Evolutionary conservation across 805 yeast genomes (phyloP).

Genomic region (Millerago galiae): DNA sequence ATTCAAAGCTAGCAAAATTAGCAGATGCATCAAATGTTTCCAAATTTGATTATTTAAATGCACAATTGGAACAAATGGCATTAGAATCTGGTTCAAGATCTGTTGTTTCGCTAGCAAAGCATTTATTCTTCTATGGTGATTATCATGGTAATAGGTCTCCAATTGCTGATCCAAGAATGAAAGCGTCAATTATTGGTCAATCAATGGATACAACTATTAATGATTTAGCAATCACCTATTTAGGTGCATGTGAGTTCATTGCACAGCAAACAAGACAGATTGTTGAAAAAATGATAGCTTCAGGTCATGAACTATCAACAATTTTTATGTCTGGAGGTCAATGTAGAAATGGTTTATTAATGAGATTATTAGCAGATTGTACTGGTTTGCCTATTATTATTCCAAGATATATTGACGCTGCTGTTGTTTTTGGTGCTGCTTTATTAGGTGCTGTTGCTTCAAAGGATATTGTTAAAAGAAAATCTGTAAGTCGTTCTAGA

Average conservation of each 20-base stretch:
- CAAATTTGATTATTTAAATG: slow-evolving; percentile 77
- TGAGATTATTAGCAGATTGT: slow-evolving; percentile 87
- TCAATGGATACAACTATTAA: slow-evolving; percentile 85
- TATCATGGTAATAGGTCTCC: slow-evolving; percentile 96
- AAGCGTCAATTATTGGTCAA: slow-evolving; percentile 87
- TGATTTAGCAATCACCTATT: slow-evolving; percentile 76
- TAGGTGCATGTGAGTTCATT: slow-evolving; percentile 94
- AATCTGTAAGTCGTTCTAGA: slow-evolving; percentile 11
- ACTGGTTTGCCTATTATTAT: slow-evolving; percentile 88
- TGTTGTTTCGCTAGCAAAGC: slow-evolving; percentile 74
- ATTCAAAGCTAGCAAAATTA: slow-evolving; percentile 56
- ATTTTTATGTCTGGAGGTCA: slow-evolving; percentile 96
- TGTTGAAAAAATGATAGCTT: slow-evolving; percentile 70
- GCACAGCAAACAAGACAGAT: slow-evolving; percentile 97
- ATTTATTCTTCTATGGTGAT: slow-evolving; percentile 91
- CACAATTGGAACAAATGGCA: slow-evolving; percentile 61
- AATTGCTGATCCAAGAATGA: slow-evolving; percentile 92
- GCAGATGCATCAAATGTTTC: slow-evolving; percentile 67
- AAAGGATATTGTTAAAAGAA: slow-evolving; percentile 41
- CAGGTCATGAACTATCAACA: slow-evolving; percentile 72
- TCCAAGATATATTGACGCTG: slow-evolving; percentile 93
- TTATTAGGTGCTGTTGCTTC: slow-evolving; percentile 93
- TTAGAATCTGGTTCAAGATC: slow-evolving; percentile 54
- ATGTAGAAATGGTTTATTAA: slow-evolving; percentile 83
- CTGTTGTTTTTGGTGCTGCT: slow-evolving; percentile 95